These are phyloP conservation scores for Apiospora phragmitis DNA, from an alignment of 2,329 filamentous ascomycete genomes.

Conservation along the genomic window DNA sequence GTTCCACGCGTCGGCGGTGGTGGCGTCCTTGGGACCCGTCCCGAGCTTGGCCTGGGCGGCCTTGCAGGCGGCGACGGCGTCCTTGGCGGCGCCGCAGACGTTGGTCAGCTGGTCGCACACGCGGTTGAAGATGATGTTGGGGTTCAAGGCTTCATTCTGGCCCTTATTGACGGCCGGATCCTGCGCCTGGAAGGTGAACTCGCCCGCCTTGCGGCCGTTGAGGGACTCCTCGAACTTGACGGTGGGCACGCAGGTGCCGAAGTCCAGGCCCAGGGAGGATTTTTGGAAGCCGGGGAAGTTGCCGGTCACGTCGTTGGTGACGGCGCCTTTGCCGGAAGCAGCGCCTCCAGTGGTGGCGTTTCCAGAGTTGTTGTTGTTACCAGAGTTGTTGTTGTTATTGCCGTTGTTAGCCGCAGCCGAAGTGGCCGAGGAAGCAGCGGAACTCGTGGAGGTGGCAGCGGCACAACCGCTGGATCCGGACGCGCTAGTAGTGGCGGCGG, in stretches of 20 bases:
- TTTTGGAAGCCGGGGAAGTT: conserved; percentile 33
- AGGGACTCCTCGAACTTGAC: conserved; percentile 61
- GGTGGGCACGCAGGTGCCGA: conserved; percentile 56
- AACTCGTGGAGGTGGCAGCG: neutral
- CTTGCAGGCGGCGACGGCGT: conserved; percentile 54
- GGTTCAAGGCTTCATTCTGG: conserved; percentile 69
- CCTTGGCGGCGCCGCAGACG: conserved; percentile 63
- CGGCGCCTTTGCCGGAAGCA: conserved; percentile 29
- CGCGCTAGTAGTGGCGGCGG: conserved; percentile 1
- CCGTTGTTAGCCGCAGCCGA: conserved; percentile 21
- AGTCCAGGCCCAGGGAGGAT: conserved; percentile 43
- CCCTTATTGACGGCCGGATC: conserved; percentile 61
- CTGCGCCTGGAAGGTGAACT: conserved; percentile 68
- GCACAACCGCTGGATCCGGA: conserved; percentile 4
- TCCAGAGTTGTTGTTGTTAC: conserved; percentile 2
- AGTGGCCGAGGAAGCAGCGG: conserved; percentile 19
- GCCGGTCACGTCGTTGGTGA: conserved; percentile 32
- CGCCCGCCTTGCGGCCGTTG: conserved; percentile 53
- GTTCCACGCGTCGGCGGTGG: conserved; percentile 43
- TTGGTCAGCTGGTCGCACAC: conserved; percentile 70
- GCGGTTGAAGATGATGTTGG: conserved; percentile 72
- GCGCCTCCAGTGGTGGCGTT: conserved; percentile 19
- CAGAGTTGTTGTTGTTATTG: conserved; percentile 13
- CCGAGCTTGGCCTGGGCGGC: conserved; percentile 46
- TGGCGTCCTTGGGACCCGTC: conserved; percentile 34